phyloP scores from a whole-genome alignment of 441 rosid species.

The Francoa sonchifolia region DNA sequence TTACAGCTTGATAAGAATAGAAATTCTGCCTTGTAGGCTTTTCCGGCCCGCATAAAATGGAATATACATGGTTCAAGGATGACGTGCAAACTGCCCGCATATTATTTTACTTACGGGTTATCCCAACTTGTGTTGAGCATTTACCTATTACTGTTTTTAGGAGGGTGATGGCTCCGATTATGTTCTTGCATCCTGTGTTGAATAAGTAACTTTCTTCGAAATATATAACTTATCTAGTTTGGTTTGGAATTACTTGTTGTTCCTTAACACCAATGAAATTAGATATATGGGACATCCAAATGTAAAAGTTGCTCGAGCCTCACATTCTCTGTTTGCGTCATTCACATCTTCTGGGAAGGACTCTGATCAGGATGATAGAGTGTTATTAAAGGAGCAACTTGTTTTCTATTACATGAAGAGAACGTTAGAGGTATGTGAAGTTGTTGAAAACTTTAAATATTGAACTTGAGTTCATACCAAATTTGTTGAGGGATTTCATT shows the following conservation, averaged over 20 bases:
- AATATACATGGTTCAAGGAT: slow-evolving; percentile 67
- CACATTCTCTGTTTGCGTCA: slow-evolving; percentile 70
- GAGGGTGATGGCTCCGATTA: slow-evolving; percentile 59
- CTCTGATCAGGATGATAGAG: slow-evolving; percentile 37
- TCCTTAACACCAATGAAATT: slow-evolving; percentile 27
- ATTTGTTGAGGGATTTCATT: slow-evolving; percentile 10
- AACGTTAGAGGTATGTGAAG: slow-evolving; percentile 56
- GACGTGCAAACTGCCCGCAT: slow-evolving; percentile 88
- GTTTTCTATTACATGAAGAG: slow-evolving; percentile 69
- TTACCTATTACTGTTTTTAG: slow-evolving; percentile 47
- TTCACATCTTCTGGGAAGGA: slow-evolving; percentile 60
- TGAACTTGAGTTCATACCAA: slow-evolving; percentile 7
- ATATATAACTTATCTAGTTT: slow-evolving; percentile 1
- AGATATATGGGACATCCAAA: slow-evolving; percentile 85
- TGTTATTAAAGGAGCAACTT: slow-evolving; percentile 60
- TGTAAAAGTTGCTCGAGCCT: slow-evolving; percentile 63
- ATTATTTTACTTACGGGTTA: slow-evolving; percentile 72
- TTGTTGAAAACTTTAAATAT: slow-evolving; percentile 4
- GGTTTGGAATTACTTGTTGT: slow-evolving; percentile 8
- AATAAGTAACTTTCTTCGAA: slow-evolving; percentile 2
- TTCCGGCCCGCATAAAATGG: slow-evolving; percentile 26
- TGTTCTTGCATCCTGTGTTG: slow-evolving; percentile 79
- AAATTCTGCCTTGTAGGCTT: slow-evolving; percentile 24
- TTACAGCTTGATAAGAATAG: slow-evolving; percentile 4
- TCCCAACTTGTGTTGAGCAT: slow-evolving; percentile 71